phyloP scores from a whole-genome alignment of 768 basidiomycete genomes.

The Clitopilus passeckerianus region DNA sequence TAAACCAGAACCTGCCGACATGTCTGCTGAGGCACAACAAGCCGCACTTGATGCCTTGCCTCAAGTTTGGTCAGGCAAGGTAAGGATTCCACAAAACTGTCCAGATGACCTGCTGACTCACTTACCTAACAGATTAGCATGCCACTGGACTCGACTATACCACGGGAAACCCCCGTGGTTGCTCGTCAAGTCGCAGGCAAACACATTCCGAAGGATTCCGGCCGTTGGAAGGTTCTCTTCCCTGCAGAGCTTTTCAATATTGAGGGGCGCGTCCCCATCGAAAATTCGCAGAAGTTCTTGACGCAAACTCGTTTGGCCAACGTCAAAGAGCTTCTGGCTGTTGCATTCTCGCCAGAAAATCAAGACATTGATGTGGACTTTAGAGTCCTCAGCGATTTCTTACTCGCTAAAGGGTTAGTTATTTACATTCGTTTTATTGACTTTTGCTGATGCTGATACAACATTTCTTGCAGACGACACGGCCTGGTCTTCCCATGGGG shows the following conservation, averaged over 20 bases:
- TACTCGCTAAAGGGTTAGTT: slow-evolving; percentile 69
- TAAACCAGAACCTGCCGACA: slow-evolving; percentile 35
- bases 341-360: slow-evolving; percentile 58
- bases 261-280: slow-evolving; percentile 78
- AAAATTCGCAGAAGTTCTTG: slow-evolving; percentile 75
- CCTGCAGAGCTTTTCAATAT: slow-evolving; percentile 66
- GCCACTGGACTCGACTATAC: slow-evolving; percentile 71
- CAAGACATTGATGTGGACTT: slow-evolving; percentile 46
- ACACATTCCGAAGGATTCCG: slow-evolving; percentile 46
- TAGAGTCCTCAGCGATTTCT: slow-evolving; percentile 57
- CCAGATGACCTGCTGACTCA: slow-evolving; percentile 3
- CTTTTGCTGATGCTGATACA: slow-evolving; percentile 3
- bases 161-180: slow-evolving; percentile 58
- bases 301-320: slow-evolving; percentile 74
- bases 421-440: slow-evolving; percentile 1
- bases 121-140: slow-evolving; percentile 55
- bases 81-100: slow-evolving; percentile 24
- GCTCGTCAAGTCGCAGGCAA: slow-evolving; percentile 83
- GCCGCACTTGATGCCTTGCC: slow-evolving; percentile 51
- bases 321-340: slow-evolving; percentile 74
- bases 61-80: slow-evolving; percentile 73
- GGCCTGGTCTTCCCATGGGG: slow-evolving; percentile 89
- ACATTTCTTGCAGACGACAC: slow-evolving; percentile 56
- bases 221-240: slow-evolving; percentile 75
- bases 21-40: slow-evolving; percentile 35